Evolutionary conservation across 305 asterid species (phyloP).

Genomic region (Fraxinus latifolia): DNA sequence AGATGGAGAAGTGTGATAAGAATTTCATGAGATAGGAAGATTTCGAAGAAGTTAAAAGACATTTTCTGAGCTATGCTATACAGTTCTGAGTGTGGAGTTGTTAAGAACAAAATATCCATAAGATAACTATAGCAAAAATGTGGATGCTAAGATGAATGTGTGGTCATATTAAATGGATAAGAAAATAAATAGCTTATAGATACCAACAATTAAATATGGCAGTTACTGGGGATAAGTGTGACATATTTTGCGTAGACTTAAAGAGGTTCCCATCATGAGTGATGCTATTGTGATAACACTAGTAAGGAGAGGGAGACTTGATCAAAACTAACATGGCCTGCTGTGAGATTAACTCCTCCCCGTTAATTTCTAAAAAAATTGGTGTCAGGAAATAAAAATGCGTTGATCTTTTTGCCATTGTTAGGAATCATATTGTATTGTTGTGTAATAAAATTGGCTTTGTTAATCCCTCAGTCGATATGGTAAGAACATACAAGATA

Average conservation of each 20-base stretch:
- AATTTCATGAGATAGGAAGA: not conserved
- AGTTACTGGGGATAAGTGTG: not conserved
- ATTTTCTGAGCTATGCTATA: not conserved
- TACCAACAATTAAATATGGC: not conserved
- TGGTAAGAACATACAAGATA: not conserved
- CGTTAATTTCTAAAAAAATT: not conserved
- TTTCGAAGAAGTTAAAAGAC: not conserved
- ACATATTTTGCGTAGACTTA: not conserved
- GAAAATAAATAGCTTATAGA: not conserved
- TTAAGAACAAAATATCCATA: not conserved
- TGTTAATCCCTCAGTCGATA: not conserved
- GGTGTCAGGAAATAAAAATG: not conserved
- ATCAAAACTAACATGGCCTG: not conserved
- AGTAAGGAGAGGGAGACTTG: not conserved
- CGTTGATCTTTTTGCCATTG: not conserved
- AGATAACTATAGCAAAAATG: not conserved
- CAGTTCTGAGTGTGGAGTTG: not conserved
- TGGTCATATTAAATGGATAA: not conserved
- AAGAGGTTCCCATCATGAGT: not conserved
- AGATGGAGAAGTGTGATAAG: not conserved
- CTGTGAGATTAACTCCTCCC: not conserved
- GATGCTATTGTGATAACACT: not conserved
- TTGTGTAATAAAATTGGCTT: not conserved
- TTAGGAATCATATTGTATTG: not conserved
- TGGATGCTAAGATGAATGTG: not conserved